Evolutionary conservation across 2,329 filamentous ascomycete species (phyloP).

Genomic region (Apiospora sp.): DNA sequence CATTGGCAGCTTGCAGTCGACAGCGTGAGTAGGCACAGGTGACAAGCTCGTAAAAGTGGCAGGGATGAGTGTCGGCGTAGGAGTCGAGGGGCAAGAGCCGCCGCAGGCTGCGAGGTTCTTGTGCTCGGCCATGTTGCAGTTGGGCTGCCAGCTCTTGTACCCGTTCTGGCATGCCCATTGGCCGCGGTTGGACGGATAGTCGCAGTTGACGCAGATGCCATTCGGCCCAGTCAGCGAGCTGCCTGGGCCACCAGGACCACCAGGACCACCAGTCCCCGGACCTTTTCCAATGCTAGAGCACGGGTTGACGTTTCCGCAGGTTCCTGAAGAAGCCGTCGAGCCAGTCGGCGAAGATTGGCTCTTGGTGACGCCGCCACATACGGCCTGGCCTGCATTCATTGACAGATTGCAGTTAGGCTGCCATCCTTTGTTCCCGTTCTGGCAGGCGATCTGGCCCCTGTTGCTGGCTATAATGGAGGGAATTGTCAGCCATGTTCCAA

Average conservation of each 20-base stretch:
- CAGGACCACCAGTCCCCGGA: background rate
- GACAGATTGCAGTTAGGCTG: background rate
- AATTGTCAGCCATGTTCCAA: background rate
- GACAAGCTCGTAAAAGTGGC: background rate
- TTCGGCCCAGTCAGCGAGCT: constrained; percentile 5
- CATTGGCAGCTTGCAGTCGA: background rate
- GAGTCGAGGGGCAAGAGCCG: constrained; percentile 11
- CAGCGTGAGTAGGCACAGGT: background rate
- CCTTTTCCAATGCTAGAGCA: constrained; percentile 3
- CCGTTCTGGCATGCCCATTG: background rate
- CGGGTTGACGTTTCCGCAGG: constrained; percentile 1
- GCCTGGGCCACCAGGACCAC: background rate
- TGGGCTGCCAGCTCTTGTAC: constrained; percentile 8
- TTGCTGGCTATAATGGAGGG: background rate
- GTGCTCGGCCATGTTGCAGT: constrained; percentile 3
- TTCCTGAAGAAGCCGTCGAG: background rate
- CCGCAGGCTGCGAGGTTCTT: constrained; percentile 9
- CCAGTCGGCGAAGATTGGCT: background rate
- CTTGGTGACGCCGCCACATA: background rate
- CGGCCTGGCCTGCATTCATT: background rate
- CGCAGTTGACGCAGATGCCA: constrained; percentile 11
- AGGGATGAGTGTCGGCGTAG: background rate
- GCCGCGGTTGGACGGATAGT: background rate
- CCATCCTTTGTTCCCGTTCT: background rate
- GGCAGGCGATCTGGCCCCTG: background rate